phyloP scores from a whole-genome alignment of 257 asterid genomes.

The Cinchona pubescens region DNA sequence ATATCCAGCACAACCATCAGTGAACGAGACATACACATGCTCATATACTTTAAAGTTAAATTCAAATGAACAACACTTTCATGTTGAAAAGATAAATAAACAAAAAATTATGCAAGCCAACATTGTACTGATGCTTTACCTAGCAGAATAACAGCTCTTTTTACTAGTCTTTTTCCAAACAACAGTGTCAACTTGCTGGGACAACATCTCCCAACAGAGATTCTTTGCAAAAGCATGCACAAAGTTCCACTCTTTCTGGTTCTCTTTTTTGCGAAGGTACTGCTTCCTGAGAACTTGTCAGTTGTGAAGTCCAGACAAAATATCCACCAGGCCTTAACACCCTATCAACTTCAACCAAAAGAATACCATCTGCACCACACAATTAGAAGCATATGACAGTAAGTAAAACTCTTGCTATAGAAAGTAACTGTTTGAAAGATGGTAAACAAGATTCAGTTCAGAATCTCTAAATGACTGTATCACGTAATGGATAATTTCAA shows the following conservation, averaged over 20 bases:
- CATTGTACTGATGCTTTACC: slow-evolving; percentile 41
- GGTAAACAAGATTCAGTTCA: not conserved
- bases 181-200: slow-evolving; percentile 92
- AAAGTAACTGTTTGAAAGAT: not conserved
- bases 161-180: slow-evolving; percentile 91
- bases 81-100: slow-evolving; percentile 10
- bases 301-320: slow-evolving; percentile 97
- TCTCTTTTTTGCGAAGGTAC: slow-evolving; percentile 64
- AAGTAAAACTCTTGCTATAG: not conserved
- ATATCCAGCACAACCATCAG: not conserved
- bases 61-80: not conserved
- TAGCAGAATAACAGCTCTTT: slow-evolving; percentile 63
- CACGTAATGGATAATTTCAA: not conserved
- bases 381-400: not conserved
- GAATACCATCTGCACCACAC: slow-evolving; percentile 68
- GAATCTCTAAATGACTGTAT: not conserved
- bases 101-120: not conserved
- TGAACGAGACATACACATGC: not conserved
- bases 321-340: slow-evolving; percentile 97
- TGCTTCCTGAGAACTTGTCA: slow-evolving; percentile 73
- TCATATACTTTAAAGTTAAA: no score
- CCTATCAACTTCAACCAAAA: slow-evolving; percentile 82
- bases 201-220: slow-evolving; percentile 90
- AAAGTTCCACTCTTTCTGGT: slow-evolving; percentile 75
- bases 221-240: slow-evolving; percentile 56